phyloP scores from a whole-genome alignment of 2,329 filamentous ascomycete genomes.

The Clonostachys byssicola region DNA sequence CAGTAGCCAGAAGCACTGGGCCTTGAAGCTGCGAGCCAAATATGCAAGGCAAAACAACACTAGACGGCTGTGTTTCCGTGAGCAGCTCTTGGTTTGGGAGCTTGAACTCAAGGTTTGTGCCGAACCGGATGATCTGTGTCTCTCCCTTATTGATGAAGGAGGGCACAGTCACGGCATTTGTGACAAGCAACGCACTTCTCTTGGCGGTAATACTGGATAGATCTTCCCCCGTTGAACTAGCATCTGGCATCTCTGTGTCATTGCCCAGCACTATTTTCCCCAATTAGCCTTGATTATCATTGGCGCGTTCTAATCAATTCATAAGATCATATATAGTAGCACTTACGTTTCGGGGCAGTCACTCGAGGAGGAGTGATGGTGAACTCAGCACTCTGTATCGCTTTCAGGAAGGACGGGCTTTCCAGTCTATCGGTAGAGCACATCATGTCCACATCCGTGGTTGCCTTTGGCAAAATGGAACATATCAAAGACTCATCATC shows the following conservation, averaged over 20 bases:
- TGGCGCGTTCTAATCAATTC: no score
- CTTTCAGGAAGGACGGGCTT: constrained; percentile 5
- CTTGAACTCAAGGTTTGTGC: neutral
- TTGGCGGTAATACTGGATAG: neutral
- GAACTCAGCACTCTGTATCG: constrained; percentile 6
- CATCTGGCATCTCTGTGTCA: no score
- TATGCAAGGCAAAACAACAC: constrained; percentile 9
- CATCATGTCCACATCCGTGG: constrained; percentile 4
- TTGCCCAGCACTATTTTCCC: no score
- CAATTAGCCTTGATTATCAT: no score
- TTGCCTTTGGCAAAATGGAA: constrained; percentile 7
- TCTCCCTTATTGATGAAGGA: neutral
- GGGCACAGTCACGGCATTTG: neutral
- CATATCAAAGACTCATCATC: constrained; percentile 6
- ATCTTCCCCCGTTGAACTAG: no score
- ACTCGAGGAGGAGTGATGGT: neutral
- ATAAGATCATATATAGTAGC: no score
- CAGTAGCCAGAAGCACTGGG: constrained; percentile 8
- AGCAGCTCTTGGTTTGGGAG: neutral
- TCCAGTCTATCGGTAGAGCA: neutral
- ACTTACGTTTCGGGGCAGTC: no score
- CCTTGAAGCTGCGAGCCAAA: constrained; percentile 8
- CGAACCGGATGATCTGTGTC: neutral
- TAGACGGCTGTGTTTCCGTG: neutral
- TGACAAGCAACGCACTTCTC: neutral